phyloP scores from a whole-genome alignment of 495 filamentous ascomycete species.

The Daldinia decipiens region DNA sequence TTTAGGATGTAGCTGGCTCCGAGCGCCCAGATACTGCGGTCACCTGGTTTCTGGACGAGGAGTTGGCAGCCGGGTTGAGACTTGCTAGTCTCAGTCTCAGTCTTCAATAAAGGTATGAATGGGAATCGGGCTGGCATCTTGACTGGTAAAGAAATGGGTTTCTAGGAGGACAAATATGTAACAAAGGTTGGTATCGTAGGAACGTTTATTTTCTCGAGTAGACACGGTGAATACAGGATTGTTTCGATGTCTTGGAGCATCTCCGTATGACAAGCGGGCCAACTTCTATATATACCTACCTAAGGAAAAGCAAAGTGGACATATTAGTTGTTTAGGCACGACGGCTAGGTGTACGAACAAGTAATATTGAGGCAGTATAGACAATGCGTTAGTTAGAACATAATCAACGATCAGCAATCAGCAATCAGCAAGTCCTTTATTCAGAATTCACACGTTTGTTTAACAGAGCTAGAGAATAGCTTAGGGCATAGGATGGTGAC shows the following conservation, averaged over 20 bases:
- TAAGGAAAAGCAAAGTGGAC: neutral
- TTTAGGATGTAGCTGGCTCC: conserved; percentile 11
- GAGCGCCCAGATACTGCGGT: neutral
- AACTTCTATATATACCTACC: neutral
- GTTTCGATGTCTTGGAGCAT: neutral
- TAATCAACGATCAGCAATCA: neutral
- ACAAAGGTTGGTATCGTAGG: neutral
- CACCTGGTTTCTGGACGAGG: neutral
- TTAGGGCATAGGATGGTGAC: too few relatives aligned
- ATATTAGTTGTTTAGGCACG: neutral
- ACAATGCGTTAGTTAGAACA: neutral
- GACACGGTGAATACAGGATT: too few relatives aligned
- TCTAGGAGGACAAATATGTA: neutral
- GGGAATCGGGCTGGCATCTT: conserved; percentile 24
- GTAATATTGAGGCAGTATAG: neutral
- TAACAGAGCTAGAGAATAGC: neutral
- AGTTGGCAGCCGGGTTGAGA: conserved; percentile 12
- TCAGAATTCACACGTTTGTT: neutral
- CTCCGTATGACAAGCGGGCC: neutral
- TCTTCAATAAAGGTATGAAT: neutral
- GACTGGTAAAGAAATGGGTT: neutral
- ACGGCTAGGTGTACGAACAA: neutral
- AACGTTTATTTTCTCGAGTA: neutral
- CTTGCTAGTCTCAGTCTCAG: neutral
- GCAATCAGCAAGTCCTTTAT: neutral